A percentile compares a stretch with the other conserved stretches of the same genome.
These are phyloP conservation scores for Fusarium guadeloupense DNA, from an alignment of 2,329 filamentous ascomycete species.

Conservation along the genomic window DNA sequence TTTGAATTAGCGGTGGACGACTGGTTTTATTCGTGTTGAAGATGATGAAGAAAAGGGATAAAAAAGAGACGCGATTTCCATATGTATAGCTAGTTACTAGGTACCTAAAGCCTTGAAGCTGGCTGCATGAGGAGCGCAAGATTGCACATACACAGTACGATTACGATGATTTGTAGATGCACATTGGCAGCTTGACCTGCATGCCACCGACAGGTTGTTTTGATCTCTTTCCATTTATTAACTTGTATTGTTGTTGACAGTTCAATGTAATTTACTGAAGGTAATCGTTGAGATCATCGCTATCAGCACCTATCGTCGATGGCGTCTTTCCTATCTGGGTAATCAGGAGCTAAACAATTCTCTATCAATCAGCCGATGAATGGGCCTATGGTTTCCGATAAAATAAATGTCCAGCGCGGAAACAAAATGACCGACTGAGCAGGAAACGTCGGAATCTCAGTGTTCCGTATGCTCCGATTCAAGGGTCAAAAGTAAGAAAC, in stretches of 20 bases:
- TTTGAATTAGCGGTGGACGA: slow-evolving; percentile 25
- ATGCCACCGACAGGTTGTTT: background rate
- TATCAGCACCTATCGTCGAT: background rate
- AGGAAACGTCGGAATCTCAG: slow-evolving; percentile 17
- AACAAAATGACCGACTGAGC: background rate
- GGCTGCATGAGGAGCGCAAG: background rate
- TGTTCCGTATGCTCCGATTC: slow-evolving; percentile 28
- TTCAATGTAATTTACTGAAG: background rate
- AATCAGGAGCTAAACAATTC: slow-evolving; percentile 6
- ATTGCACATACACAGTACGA: background rate
- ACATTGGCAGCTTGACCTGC: background rate
- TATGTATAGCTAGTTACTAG: background rate
- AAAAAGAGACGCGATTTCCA: background rate
- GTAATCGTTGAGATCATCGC: background rate
- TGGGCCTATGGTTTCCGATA: slow-evolving; percentile 14
- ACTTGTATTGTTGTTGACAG: background rate
- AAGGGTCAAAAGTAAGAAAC: background rate
- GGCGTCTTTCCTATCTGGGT: slow-evolving; percentile 15
- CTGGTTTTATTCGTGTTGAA: background rate
- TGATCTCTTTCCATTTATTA: too few relatives aligned
- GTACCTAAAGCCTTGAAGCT: background rate
- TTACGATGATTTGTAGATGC: background rate
- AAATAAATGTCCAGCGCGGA: background rate
- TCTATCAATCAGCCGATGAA: slow-evolving; percentile 23
- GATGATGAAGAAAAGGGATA: background rate